Conservation (phyloP, 2,329 filamentous ascomycete species). For the Lachnellula cervina region DNA sequence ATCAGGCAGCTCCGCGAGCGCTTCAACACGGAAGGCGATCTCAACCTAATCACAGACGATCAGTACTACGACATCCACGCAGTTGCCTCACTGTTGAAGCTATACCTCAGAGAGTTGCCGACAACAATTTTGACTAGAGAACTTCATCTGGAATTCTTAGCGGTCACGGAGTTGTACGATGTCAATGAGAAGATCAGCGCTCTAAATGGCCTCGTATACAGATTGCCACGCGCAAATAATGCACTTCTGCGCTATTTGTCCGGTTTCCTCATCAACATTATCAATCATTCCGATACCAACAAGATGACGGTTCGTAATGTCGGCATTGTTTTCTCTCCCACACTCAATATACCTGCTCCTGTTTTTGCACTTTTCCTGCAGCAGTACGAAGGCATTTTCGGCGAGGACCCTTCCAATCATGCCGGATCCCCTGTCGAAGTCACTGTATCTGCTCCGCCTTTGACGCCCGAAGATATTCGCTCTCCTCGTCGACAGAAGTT, state of each 20-base stretch:
- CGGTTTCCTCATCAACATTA: slow-evolving; percentile 84
- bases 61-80: slow-evolving; percentile 95
- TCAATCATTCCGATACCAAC: slow-evolving; percentile 84
- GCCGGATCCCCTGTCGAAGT: slow-evolving; percentile 49
- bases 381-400: slow-evolving; percentile 84
- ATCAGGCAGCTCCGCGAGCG: slow-evolving; percentile 88
- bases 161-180: slow-evolving; percentile 73
- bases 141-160: slow-evolving; percentile 81
- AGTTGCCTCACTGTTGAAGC: slow-evolving; percentile 86
- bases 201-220: slow-evolving; percentile 73
- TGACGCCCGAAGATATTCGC: slow-evolving; percentile 53
- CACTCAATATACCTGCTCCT: slow-evolving; percentile 90
- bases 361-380: slow-evolving; percentile 92
- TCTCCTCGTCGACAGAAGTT: slow-evolving; percentile 63
- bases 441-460: slow-evolving; percentile 34
- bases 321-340: slow-evolving; percentile 96
- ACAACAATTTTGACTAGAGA: slow-evolving; percentile 88
- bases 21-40: slow-evolving; percentile 89
- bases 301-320: slow-evolving; percentile 99
- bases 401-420: slow-evolving; percentile 61
- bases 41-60: slow-evolving; percentile 77
- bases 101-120: slow-evolving; percentile 89
- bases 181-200: slow-evolving; percentile 70
- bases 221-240: slow-evolving; percentile 74
- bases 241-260: slow-evolving; percentile 80